Conservation (phyloP, 2,329 filamentous ascomycete species). For the Fusarium hainanense region DNA sequence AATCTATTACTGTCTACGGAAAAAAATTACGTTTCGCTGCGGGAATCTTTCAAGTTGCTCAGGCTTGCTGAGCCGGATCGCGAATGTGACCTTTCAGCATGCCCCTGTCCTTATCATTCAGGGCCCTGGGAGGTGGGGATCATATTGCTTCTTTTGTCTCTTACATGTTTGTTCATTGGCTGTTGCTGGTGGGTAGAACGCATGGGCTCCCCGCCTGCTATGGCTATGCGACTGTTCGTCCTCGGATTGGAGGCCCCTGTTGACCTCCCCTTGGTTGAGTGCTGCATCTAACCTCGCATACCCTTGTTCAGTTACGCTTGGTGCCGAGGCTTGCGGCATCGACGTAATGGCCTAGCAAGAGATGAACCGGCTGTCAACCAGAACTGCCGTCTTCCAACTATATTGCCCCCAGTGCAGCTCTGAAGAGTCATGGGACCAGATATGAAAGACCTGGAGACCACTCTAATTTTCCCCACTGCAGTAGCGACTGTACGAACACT, state of each 20-base stretch:
- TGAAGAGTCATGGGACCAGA: background rate
- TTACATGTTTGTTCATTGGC: slow-evolving; percentile 38
- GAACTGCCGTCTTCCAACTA: background rate
- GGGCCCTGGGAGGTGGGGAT: slow-evolving; percentile 30
- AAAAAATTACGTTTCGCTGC: background rate
- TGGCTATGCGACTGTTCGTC: slow-evolving; percentile 6
- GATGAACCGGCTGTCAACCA: background rate
- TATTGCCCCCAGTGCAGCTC: background rate
- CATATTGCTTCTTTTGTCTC: slow-evolving; percentile 47
- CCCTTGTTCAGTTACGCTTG: slow-evolving; percentile 6
- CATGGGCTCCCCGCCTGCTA: slow-evolving; percentile 30
- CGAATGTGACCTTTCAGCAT: slow-evolving; percentile 3
- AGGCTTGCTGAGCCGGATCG: background rate
- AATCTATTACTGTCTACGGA: background rate
- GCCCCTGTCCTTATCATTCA: slow-evolving; percentile 25
- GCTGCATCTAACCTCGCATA: background rate
- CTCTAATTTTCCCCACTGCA: background rate
- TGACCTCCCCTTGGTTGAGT: background rate
- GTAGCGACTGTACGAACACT: background rate
- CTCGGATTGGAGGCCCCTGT: background rate
- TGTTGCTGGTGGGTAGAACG: slow-evolving; percentile 12
- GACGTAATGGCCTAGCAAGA: slow-evolving; percentile 20
- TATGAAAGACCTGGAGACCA: background rate
- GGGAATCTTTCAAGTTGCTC: background rate
- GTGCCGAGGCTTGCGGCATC: slow-evolving; percentile 6